A percentile compares a stretch with the other conserved stretches of the same genome.
These are phyloP conservation scores for Rasamsonia emersonii DNA, from an alignment of 2,329 filamentous ascomycete genomes.

Conservation along the genomic window DNA sequence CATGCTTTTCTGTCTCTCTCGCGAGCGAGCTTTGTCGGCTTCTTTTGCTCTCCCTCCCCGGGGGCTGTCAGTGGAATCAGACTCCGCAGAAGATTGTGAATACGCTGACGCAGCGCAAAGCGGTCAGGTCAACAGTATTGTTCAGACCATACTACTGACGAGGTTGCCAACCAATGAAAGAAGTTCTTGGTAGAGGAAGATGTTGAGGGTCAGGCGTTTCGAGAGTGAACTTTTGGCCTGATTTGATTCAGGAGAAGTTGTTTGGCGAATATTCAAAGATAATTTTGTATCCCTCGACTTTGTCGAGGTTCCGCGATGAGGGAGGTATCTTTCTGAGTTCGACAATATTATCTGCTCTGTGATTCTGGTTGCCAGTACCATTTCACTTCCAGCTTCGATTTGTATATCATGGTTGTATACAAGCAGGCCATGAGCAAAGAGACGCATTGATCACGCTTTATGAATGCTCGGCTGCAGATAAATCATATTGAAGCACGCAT, in stretches of 20 bases:
- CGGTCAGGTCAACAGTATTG: no score
- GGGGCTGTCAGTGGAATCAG: no score
- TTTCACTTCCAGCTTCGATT: not conserved
- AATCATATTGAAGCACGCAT: not conserved
- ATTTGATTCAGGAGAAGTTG: not conserved
- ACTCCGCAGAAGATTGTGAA: no score
- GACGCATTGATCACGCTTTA: not conserved
- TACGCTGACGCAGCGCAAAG: no score
- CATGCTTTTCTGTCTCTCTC: no score
- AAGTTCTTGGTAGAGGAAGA: not conserved
- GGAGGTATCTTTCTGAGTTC: not conserved
- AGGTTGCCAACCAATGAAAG: no score
- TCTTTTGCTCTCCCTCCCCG: no score
- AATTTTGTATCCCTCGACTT: not conserved
- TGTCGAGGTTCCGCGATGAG: not conserved
- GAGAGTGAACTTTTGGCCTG: not conserved
- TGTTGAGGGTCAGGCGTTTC: not conserved
- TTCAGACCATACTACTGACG: no score
- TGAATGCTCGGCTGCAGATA: not conserved
- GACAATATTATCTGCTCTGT: not conserved
- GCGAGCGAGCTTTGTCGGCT: no score
- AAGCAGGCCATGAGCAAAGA: not conserved
- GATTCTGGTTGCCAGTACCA: slow-evolving; percentile 1
- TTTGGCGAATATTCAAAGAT: not conserved
- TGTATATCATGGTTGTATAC: not conserved